Evolutionary conservation across 495 filamentous ascomycete species (phyloP).

Genomic region (Xylaria venustula): DNA sequence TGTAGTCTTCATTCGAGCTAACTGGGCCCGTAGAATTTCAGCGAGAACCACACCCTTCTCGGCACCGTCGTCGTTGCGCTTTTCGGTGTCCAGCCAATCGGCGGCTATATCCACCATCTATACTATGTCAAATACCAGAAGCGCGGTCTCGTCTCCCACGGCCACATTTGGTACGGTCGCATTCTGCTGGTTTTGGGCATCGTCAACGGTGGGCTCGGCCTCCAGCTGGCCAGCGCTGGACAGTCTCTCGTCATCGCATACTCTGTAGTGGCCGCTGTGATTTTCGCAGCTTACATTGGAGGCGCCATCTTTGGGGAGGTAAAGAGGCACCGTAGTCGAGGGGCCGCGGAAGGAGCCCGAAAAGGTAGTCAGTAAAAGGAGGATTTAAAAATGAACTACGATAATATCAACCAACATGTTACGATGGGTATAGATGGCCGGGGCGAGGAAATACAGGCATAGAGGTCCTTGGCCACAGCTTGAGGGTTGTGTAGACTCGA

Average conservation of each 20-base stretch:
- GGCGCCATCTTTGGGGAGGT: conserved; percentile 24
- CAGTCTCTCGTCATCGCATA: conserved; percentile 56
- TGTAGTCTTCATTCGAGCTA: conserved; percentile 8
- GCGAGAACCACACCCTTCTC: conserved; percentile 45
- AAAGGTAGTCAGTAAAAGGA: neutral
- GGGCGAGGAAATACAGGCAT: neutral
- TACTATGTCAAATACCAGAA: conserved; percentile 46
- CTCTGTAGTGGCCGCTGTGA: conserved; percentile 55
- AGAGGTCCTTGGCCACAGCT: too few species aligned
- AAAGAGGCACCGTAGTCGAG: conserved; percentile 5
- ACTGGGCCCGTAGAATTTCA: conserved; percentile 35
- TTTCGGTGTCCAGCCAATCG: conserved; percentile 61
- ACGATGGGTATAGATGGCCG: neutral
- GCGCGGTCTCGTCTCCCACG: conserved; percentile 55
- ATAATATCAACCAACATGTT: neutral
- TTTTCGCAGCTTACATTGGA: conserved; percentile 44
- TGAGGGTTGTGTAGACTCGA: neutral
- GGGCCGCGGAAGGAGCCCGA: neutral
- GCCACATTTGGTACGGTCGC: conserved; percentile 72
- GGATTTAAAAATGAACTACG: neutral
- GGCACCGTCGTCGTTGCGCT: conserved; percentile 60
- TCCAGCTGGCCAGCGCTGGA: conserved; percentile 46
- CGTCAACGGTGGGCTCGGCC: conserved; percentile 69
- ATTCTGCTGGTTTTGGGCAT: conserved; percentile 60
- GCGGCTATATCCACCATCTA: conserved; percentile 64